These are phyloP conservation scores for Zizania palustris DNA, from an alignment of 202 grass and related monocot species.

Conservation along the genomic window DNA sequence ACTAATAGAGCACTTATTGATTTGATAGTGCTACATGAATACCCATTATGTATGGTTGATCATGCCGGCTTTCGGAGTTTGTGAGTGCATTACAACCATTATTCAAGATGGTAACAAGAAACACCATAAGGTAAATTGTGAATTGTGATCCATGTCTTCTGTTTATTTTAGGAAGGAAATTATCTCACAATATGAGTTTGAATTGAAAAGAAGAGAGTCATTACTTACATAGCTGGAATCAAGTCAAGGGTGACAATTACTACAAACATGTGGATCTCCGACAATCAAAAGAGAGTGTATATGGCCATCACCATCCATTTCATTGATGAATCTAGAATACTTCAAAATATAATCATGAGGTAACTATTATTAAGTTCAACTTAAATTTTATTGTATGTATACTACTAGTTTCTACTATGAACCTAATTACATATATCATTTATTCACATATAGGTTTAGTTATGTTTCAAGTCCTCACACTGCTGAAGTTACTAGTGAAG, in stretches of 20 bases:
- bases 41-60: no score
- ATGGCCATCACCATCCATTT: conserved; percentile 32
- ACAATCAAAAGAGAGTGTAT: conserved; percentile 38
- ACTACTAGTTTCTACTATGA: no score
- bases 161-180: no score
- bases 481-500: not conserved
- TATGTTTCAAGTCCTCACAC: no score
- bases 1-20: no score
- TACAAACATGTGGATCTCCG: conserved; percentile 21
- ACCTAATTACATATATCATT: not conserved
- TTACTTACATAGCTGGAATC: conserved; percentile 12
- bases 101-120: no score
- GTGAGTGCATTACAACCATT: no score
- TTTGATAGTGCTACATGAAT: no score
- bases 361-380: not conserved
- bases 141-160: no score
- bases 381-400: not conserved
- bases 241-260: conserved; percentile 24
- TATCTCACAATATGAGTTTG: not conserved
- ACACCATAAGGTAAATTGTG: no score
- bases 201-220: conserved; percentile 1
- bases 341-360: conserved; percentile 18
- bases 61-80: no score
- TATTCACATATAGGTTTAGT: not conserved
- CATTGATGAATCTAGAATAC: conserved; percentile 22